Conservation (phyloP, 306 rosid genomes). For the Ormosia semicastrata region DNA sequence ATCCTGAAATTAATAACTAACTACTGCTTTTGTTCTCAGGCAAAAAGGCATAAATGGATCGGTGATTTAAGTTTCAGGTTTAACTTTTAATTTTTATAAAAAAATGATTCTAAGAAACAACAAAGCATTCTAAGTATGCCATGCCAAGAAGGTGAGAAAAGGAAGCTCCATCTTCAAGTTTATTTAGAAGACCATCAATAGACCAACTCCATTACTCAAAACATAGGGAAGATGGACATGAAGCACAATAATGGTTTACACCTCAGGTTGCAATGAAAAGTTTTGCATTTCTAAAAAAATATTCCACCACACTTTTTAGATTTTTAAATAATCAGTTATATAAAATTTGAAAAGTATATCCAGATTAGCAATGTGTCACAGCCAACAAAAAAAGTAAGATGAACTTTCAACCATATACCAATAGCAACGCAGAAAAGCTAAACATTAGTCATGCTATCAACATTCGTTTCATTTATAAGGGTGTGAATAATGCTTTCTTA, state of each 20-base stretch:
- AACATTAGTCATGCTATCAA: background rate
- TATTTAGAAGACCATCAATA: background rate
- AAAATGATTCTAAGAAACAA: background rate
- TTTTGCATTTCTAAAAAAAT: background rate
- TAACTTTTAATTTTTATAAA: background rate
- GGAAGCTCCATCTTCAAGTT: background rate
- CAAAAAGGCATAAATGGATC: background rate
- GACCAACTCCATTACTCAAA: background rate
- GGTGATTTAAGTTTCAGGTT: background rate
- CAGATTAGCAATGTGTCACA: background rate
- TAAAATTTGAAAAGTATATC: background rate
- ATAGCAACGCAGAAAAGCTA: background rate
- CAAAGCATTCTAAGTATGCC: background rate
- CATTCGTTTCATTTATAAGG: background rate
- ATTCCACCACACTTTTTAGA: background rate
- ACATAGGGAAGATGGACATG: background rate
- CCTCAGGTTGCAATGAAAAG: background rate
- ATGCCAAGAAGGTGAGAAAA: background rate
- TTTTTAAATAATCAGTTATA: background rate
- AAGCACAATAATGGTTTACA: slow-evolving; percentile 8
- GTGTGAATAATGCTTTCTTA: background rate
- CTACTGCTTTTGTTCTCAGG: background rate
- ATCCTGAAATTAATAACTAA: background rate
- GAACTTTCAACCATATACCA: slow-evolving; percentile 5
- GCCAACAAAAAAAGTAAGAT: background rate